phyloP scores from a whole-genome alignment of 2,329 filamentous ascomycete genomes.

The Calonectria pseudoreteaudii region DNA sequence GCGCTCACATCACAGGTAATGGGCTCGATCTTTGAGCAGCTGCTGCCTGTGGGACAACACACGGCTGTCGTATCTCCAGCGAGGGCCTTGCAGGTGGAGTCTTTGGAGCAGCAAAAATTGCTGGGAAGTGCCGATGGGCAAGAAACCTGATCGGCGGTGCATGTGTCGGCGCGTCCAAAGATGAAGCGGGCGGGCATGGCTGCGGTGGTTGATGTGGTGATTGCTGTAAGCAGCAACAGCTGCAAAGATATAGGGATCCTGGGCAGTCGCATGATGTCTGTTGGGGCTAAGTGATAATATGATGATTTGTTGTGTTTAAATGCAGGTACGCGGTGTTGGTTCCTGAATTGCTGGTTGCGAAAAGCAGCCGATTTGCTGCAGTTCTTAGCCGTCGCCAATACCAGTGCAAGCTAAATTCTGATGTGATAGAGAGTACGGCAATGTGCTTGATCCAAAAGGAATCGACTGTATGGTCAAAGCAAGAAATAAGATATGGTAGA shows the following conservation, averaged over 20 bases:
- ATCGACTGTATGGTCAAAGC: neutral
- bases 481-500: neutral
- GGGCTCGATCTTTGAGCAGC: constrained; percentile 71
- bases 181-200: constrained; percentile 54
- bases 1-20: constrained; percentile 73
- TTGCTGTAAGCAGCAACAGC: constrained; percentile 53
- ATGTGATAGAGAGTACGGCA: neutral
- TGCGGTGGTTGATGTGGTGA: constrained; percentile 51
- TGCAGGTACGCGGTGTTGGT: constrained; percentile 5
- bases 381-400: neutral
- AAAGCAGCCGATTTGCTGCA: neutral
- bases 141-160: constrained; percentile 62
- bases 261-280: constrained; percentile 31
- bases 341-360: neutral
- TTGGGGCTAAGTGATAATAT: neutral
- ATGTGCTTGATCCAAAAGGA: constrained; percentile 5
- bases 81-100: constrained; percentile 68
- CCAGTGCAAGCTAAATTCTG: neutral
- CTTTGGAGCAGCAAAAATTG: constrained; percentile 74
- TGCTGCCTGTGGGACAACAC: constrained; percentile 72
- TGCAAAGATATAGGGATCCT: constrained; percentile 43
- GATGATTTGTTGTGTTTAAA: constrained; percentile 1
- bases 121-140: constrained; percentile 69
- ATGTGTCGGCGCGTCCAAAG: constrained; percentile 60
- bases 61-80: constrained; percentile 75